Evolutionary conservation across 2,329 filamentous ascomycete genomes (phyloP).

Genomic region (Ophiostoma australiae): DNA sequence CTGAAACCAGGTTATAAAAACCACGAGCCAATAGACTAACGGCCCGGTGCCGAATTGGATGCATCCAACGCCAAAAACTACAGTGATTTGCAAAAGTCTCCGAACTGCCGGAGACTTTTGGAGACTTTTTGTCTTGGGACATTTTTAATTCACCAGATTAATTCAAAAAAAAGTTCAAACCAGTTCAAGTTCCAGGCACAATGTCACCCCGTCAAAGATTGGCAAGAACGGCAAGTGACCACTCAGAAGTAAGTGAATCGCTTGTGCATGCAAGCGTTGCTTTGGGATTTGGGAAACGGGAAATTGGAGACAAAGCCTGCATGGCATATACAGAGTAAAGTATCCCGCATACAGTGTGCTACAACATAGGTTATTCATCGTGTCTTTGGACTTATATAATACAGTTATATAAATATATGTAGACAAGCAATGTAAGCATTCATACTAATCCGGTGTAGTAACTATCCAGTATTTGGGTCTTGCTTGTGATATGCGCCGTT

Average conservation of each 20-base stretch:
- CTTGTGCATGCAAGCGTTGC: no score
- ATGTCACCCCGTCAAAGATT: neutral
- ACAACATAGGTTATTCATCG: no score
- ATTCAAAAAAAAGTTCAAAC: neutral
- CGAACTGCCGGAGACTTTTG: constrained; percentile 8
- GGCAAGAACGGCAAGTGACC: neutral
- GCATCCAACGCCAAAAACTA: constrained; percentile 10
- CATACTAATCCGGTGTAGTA: no score
- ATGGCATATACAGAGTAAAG: no score
- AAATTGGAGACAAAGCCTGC: neutral
- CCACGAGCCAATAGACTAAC: neutral
- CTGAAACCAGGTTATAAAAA: neutral
- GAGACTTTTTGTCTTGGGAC: constrained; percentile 4
- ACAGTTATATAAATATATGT: no score
- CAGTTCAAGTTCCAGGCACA: neutral
- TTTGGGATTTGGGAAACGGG: neutral
- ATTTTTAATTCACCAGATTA: neutral
- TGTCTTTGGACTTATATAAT: no score
- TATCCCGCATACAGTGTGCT: no score
- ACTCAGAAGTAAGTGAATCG: neutral
- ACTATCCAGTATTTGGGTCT: no score
- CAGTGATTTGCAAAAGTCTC: constrained; percentile 8
- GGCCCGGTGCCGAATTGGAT: neutral
- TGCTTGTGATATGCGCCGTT: no score
- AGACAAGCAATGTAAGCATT: no score